phyloP scores from a whole-genome alignment of 306 rosid species.

The Herpetospermum pedunculosum region DNA sequence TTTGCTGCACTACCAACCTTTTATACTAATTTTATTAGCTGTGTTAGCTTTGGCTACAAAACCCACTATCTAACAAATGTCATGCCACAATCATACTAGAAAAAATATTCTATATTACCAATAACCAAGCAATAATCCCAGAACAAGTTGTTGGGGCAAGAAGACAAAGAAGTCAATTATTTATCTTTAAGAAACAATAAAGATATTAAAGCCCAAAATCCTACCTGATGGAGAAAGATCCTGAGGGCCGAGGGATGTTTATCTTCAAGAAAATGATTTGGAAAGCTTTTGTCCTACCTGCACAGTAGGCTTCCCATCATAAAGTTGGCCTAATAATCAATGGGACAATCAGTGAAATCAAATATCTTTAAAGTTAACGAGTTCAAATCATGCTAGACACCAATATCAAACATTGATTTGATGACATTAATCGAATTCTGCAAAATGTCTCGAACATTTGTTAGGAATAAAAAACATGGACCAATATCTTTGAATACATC shows the following conservation, averaged over 20 bases:
- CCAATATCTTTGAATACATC: not conserved
- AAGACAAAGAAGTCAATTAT: not conserved
- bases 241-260: not conserved
- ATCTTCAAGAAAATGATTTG: constrained; percentile 8
- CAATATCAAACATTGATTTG: not conserved
- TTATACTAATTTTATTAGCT: not conserved
- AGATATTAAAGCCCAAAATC: not conserved
- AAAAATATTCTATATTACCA: not conserved
- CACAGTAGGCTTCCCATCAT: not conserved
- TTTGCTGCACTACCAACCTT: not conserved
- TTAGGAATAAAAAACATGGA: no score
- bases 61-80: not conserved
- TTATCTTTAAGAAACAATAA: not conserved
- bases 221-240: constrained; percentile 9
- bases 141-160: not conserved
- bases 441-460: not conserved
- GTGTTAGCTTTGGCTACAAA: not conserved
- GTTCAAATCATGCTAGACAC: not conserved
- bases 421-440: not conserved
- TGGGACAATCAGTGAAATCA: not conserved
- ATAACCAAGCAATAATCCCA: not conserved
- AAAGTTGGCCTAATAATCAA: constrained; percentile 1
- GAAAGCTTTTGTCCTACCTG: not conserved
- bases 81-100: not conserved
- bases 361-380: not conserved